Evolutionary conservation across 2,329 filamentous ascomycete genomes (phyloP).

Genomic region (Fusarium scirpi): DNA sequence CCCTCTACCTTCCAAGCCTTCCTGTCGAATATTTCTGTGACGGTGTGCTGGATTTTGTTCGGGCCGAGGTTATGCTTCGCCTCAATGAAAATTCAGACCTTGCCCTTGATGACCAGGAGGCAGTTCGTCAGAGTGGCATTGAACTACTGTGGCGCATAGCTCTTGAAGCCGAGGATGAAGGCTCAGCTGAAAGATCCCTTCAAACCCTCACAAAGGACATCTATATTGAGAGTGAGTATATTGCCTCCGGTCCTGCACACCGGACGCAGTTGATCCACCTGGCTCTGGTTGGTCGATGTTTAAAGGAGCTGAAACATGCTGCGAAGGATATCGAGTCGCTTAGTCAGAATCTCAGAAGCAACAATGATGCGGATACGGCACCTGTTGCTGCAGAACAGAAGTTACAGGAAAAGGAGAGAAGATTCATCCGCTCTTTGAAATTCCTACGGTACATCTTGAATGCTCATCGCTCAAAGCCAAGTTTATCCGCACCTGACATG

Average conservation of each 20-base stretch:
- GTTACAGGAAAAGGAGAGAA: constrained; percentile 62
- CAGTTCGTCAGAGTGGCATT: constrained; percentile 64
- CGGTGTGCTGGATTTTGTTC: constrained; percentile 73
- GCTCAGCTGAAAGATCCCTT: constrained; percentile 76
- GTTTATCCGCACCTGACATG: constrained; percentile 69
- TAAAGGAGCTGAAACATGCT: constrained; percentile 74
- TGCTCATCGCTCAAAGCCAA: constrained; percentile 71
- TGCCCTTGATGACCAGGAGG: constrained; percentile 64
- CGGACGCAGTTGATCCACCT: constrained; percentile 72
- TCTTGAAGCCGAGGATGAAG: constrained; percentile 72
- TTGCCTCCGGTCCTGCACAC: constrained; percentile 61
- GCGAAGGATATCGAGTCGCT: constrained; percentile 65
- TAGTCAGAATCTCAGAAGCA: constrained; percentile 56
- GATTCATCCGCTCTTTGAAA: constrained; percentile 76
- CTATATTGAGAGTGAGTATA: constrained; percentile 72
- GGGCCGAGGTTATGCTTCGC: constrained; percentile 61
- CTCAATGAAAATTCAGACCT: constrained; percentile 60
- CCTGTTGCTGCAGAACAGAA: constrained; percentile 62
- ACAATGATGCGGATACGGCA: constrained; percentile 66
- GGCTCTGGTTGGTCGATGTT: constrained; percentile 77
- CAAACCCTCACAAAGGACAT: constrained; percentile 75
- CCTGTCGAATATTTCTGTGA: constrained; percentile 69
- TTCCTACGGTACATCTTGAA: constrained; percentile 76
- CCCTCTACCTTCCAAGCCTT: constrained; percentile 68
- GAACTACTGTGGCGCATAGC: constrained; percentile 89